Evolutionary conservation across 306 rosid species (phyloP), one percentile per base, ranked within the genome.

Genomic region (Ceratonia siliqua): DNA sequence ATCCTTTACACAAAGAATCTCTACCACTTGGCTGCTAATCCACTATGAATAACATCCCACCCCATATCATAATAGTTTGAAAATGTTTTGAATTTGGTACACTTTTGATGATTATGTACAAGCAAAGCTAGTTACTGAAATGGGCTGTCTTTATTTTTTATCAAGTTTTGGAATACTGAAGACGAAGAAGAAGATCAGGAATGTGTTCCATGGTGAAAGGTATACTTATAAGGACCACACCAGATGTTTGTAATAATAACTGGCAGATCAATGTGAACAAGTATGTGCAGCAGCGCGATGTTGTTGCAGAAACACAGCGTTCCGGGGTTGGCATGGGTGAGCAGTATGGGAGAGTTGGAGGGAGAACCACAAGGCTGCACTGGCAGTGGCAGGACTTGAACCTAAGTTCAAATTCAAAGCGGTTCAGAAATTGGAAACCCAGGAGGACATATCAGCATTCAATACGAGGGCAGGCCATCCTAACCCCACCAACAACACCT

Each of bases 121-220:
- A 58, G 11, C 43, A 36, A 22, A 1, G 30, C 5, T 6, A 6
- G 21, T 28, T 27, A n/a, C 43, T 39, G 12, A 39, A 8, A 39
- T 39, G 43, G 7, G 43, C 15, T n/a, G n/a, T n/a, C n/a, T n/a
- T n/a, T n/a, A n/a, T n/a, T 32, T 17, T 33, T 45, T 27, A 27
- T 24, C 5, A 0, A 54, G 2, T 58, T 52, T n/a, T 1, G 27
- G 24, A 8, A 55, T 4, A 11, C 5, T 41, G 67, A 67, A 53
- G 66, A 10, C 43, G 77, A 3, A 65, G 56, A 24, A 30, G 17
- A 11, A 33, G 65, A 66, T 30, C 18, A 35, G 61, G 28, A 73
- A 78, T 88, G 94, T 84, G 88, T 9, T 88, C 91, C 18, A 71
- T 85, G 20, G 84, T 79, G 79, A 88, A 88, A 81, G 92, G 94